phyloP scores from a whole-genome alignment of 139 green algal species.

The Closterium sp. region DNA sequence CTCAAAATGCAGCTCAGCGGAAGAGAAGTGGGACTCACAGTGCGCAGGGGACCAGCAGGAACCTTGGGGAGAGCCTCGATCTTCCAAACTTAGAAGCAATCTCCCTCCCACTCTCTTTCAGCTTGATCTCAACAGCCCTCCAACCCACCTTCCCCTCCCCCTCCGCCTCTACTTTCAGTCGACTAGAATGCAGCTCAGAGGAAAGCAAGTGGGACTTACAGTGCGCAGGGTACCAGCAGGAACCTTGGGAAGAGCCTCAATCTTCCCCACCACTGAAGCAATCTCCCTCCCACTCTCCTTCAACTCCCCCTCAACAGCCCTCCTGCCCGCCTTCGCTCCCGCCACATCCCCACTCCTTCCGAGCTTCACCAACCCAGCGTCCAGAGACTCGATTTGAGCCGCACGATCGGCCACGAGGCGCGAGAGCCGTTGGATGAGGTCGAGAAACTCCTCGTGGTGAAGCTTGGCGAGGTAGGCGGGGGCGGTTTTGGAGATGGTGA shows the following conservation, averaged over 20 bases:
- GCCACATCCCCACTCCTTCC: conserved; percentile 27
- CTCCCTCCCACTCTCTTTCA: neutral
- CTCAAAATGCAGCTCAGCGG: too few species aligned
- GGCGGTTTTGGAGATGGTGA: conserved; percentile 62
- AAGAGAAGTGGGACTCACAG: neutral
- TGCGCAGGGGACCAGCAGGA: neutral
- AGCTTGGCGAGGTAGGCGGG: conserved; percentile 43
- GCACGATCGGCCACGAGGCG: conserved; percentile 7
- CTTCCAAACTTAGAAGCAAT: conserved; percentile 5
- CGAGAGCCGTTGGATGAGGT: conserved; percentile 23
- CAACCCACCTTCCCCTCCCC: neutral
- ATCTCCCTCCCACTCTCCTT: conserved; percentile 35
- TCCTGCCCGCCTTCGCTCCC: conserved; percentile 9
- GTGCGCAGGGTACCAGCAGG: conserved; percentile 3
- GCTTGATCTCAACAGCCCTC: neutral
- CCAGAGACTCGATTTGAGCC: neutral
- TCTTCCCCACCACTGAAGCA: conserved; percentile 8
- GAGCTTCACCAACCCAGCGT: conserved; percentile 24
- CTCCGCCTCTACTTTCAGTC: too few species aligned
- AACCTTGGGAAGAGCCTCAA: conserved; percentile 13
- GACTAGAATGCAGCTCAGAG: too few species aligned
- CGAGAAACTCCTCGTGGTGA: conserved; percentile 45
- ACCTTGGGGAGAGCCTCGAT: conserved; percentile 15
- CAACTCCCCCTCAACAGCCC: conserved; percentile 12
- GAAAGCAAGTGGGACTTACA: too few species aligned